Evolutionary conservation across 768 basidiomycete species (phyloP).

Genomic region (Arthromyces matolae): DNA sequence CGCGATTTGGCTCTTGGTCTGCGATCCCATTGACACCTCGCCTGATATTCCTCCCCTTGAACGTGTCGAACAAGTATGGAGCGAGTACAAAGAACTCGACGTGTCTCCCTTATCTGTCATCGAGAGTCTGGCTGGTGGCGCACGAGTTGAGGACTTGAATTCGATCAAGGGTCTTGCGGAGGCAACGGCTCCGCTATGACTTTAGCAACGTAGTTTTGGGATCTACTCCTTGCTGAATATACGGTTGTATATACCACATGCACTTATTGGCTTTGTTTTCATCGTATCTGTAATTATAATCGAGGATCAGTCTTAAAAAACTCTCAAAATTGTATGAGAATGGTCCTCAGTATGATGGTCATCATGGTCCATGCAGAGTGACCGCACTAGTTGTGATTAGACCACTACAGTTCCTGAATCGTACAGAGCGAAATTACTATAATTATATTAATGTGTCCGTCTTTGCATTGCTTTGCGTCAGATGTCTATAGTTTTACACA

Average conservation of each 20-base stretch:
- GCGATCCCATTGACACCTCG: conserved; percentile 49
- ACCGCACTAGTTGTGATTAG: no score
- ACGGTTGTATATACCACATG: conserved; percentile 2
- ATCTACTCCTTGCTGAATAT: conserved; percentile 2
- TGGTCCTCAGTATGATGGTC: no score
- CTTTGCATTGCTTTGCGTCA: not conserved
- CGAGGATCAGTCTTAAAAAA: no score
- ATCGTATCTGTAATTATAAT: no score
- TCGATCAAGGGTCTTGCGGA: conserved; percentile 52
- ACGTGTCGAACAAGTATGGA: conserved; percentile 70
- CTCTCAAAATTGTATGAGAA: no score
- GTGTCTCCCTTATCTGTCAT: conserved; percentile 71
- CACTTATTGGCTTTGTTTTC: not conserved
- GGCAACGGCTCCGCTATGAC: conserved; percentile 16
- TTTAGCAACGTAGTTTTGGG: not conserved
- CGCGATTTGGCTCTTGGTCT: conserved; percentile 89
- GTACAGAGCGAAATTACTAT: no score
- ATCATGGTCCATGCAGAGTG: no score
- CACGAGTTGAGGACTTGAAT: conserved; percentile 57
- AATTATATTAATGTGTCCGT: no score
- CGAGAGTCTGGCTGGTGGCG: conserved; percentile 67
- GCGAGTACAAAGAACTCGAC: conserved; percentile 51
- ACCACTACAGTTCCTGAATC: no score
- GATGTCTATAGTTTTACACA: not conserved
- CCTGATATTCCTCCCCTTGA: conserved; percentile 48